These are phyloP conservation scores for Westerdykella aurantiaca DNA, from an alignment of 2,329 filamentous ascomycete species.

Conservation along the genomic window DNA sequence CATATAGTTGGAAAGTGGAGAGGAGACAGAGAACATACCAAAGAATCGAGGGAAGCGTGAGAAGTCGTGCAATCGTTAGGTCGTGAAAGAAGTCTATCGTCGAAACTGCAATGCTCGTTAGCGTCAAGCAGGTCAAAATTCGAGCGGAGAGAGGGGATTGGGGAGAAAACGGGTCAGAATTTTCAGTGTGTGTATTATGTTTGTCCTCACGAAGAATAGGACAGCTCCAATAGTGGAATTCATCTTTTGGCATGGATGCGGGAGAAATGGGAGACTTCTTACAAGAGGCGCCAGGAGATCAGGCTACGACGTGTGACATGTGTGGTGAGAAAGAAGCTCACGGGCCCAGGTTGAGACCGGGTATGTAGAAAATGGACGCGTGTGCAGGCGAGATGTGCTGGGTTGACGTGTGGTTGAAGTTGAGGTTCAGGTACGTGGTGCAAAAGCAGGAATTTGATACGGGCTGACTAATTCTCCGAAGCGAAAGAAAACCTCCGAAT, in stretches of 20 bases:
- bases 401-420: background rate
- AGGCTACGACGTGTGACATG: background rate
- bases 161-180: conserved; percentile 23
- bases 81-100: background rate
- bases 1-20: conserved; percentile 5
- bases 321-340: conserved; percentile 7
- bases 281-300: background rate
- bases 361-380: conserved; percentile 10
- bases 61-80: background rate
- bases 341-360: conserved; percentile 11
- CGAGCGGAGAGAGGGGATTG: no score
- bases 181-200: conserved; percentile 38
- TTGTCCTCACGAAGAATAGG: conserved; percentile 55
- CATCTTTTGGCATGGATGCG: conserved; percentile 46
- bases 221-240: conserved; percentile 71
- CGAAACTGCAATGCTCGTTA: no score
- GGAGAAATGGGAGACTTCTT: conserved; percentile 2
- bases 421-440: background rate
- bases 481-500: no score
- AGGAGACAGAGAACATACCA: conserved; percentile 1
- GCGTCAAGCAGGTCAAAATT: no score
- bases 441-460: background rate
- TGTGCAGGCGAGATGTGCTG: conserved; percentile 3
- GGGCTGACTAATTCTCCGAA: conserved; percentile 5
- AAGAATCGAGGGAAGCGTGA: background rate